These are phyloP conservation scores for Lithospermum erythrorhizon DNA, from an alignment of 257 asterid genomes.

Conservation along the genomic window DNA sequence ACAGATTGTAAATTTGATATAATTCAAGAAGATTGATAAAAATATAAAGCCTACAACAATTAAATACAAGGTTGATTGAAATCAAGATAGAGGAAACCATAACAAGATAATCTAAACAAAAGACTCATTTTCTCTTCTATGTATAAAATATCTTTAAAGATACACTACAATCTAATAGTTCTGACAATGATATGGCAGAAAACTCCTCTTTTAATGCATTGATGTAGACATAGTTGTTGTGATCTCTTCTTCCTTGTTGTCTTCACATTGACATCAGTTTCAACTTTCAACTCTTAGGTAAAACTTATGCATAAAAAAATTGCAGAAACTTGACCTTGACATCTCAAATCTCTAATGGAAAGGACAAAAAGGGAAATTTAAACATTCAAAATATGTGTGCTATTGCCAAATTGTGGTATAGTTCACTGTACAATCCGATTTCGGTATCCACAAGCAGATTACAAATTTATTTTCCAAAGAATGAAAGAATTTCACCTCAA, in stretches of 20 bases:
- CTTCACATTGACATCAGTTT: neutral
- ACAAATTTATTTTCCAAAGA: conserved; percentile 2
- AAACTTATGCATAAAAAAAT: neutral
- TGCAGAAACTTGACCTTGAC: neutral
- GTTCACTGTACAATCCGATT: neutral
- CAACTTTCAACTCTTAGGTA: neutral
- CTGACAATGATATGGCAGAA: neutral
- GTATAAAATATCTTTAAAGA: too few relatives aligned
- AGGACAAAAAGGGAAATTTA: neutral
- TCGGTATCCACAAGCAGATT: neutral
- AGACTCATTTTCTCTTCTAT: too few relatives aligned
- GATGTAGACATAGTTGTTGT: too few relatives aligned
- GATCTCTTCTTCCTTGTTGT: neutral
- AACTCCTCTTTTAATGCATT: neutral
- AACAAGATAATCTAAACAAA: too few relatives aligned
- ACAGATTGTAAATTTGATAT: too few relatives aligned
- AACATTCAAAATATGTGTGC: conserved; percentile 9
- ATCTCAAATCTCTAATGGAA: neutral
- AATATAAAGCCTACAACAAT: too few relatives aligned
- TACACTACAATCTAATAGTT: neutral
- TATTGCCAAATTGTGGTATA: neutral
- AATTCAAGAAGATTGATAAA: too few relatives aligned
- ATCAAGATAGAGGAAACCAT: too few relatives aligned
- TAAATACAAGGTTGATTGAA: too few relatives aligned
- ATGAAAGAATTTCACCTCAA: conserved; percentile 12